These are phyloP conservation scores for Syzygium aqueum DNA, from an alignment of 345 rosid species.

Conservation along the genomic window DNA sequence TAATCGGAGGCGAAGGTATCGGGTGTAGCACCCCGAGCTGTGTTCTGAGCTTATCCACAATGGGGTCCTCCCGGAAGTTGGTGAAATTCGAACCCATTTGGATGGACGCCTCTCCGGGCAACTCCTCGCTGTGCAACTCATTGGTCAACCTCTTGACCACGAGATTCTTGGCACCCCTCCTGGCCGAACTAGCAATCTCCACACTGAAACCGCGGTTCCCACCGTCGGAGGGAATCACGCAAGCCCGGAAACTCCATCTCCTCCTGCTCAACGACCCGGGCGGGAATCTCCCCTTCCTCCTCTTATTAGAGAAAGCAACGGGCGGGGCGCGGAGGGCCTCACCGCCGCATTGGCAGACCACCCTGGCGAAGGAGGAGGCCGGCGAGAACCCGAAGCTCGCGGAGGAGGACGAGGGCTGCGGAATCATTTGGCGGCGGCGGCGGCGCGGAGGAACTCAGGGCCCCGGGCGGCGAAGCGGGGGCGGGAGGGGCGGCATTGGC, in stretches of 20 bases:
- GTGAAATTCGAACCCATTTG: slow-evolving; percentile 46
- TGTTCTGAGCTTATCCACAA: slow-evolving; percentile 81
- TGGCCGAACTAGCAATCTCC: slow-evolving; percentile 25
- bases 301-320: slow-evolving; percentile 6
- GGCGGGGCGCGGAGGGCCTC: not conserved
- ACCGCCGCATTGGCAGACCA: slow-evolving; percentile 21
- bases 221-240: slow-evolving; percentile 20
- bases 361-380: not conserved
- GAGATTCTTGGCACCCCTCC: slow-evolving; percentile 20
- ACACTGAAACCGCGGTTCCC: slow-evolving; percentile 8
- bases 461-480: slow-evolving; percentile 4
- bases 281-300: slow-evolving; percentile 5
- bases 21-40: slow-evolving; percentile 88
- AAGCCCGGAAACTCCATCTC: slow-evolving; percentile 27
- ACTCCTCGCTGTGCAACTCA: slow-evolving; percentile 34
- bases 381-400: slow-evolving; percentile 18
- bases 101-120: slow-evolving; percentile 25
- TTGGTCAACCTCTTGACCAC: slow-evolving; percentile 31
- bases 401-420: slow-evolving; percentile 33
- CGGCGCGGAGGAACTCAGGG: slow-evolving; percentile 6
- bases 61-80: slow-evolving; percentile 65
- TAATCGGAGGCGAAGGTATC: slow-evolving; percentile 81
- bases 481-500: slow-evolving; percentile 7
- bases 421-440: slow-evolving; percentile 32
- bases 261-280: not conserved